phyloP scores from a whole-genome alignment of 176 grass and related monocot genomes.

The Saccharum spontaneum region DNA sequence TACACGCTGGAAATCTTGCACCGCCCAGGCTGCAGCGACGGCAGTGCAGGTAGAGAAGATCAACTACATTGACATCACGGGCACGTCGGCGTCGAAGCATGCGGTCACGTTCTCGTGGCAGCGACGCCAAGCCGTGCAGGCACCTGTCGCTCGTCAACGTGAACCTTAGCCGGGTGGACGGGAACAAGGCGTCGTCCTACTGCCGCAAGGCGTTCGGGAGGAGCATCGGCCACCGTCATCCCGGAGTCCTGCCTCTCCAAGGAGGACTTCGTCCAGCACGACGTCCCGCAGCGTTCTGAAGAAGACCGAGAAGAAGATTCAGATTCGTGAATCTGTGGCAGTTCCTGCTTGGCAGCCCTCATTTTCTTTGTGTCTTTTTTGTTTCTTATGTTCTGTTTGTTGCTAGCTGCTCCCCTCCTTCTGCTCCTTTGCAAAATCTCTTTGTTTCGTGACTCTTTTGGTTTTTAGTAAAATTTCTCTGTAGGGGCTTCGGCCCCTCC shows the following conservation, averaged over 20 bases:
- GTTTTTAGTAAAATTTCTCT: too few species aligned
- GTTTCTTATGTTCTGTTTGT: too few species aligned
- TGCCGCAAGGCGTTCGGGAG: slow-evolving; percentile 38
- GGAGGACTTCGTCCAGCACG: slow-evolving; percentile 28
- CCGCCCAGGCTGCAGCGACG: background rate
- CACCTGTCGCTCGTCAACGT: slow-evolving; percentile 20
- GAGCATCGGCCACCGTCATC: slow-evolving; percentile 24
- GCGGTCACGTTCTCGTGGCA: slow-evolving; percentile 50
- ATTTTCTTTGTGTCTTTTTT: too few species aligned
- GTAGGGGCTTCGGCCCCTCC: too few species aligned
- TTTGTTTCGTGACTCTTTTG: too few species aligned
- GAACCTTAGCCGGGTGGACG: slow-evolving; percentile 33
- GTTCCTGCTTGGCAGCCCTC: background rate
- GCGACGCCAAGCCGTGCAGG: slow-evolving; percentile 40
- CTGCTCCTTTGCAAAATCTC: too few species aligned
- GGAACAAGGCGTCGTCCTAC: slow-evolving; percentile 3
- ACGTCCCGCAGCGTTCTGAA: background rate
- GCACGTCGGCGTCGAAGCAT: slow-evolving; percentile 40
- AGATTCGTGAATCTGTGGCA: background rate
- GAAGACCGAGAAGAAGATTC: background rate
- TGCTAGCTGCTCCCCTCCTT: too few species aligned
- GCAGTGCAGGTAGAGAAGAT: slow-evolving; percentile 34
- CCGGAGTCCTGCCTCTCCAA: slow-evolving; percentile 40
- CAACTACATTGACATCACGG: slow-evolving; percentile 44
- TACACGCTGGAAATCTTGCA: background rate